phyloP scores from a whole-genome alignment of 2,329 filamentous ascomycete genomes.

The Pseudogymnoascus sp. region DNA sequence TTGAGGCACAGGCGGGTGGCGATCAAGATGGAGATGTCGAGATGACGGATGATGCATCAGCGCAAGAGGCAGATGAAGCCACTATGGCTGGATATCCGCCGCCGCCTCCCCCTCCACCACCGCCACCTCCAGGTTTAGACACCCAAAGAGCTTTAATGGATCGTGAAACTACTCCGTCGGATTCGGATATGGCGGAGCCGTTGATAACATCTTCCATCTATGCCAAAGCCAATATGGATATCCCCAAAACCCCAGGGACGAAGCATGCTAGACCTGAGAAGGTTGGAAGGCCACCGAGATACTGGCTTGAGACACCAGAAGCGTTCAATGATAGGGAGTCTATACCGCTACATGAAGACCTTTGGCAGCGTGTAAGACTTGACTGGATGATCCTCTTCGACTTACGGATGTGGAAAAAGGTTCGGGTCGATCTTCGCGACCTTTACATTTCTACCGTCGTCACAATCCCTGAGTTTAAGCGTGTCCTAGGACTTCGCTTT shows the following conservation, averaged over 20 bases:
- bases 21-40: conserved; percentile 37
- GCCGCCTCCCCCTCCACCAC: conserved; percentile 57
- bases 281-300: conserved; percentile 49
- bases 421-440: conserved; percentile 81
- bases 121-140: conserved; percentile 36
- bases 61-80: conserved; percentile 68
- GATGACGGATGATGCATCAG: conserved; percentile 46
- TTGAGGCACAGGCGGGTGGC: conserved; percentile 41
- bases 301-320: conserved; percentile 80
- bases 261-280: conserved; percentile 34
- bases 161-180: conserved; percentile 61
- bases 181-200: conserved; percentile 65
- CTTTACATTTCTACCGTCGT: conserved; percentile 96
- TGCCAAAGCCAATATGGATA: conserved; percentile 59
- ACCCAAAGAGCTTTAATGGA: conserved; percentile 43
- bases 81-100: conserved; percentile 70
- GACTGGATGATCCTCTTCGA: conserved; percentile 96
- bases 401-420: conserved; percentile 91
- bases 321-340: conserved; percentile 58
- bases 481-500: conserved; percentile 85
- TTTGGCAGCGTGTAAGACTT: conserved; percentile 81
- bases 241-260: conserved; percentile 73
- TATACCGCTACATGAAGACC: conserved; percentile 70
- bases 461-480: conserved; percentile 91
- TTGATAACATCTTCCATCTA: conserved; percentile 56